Percentiles rank a stretch among this genome's conserved stretches.
Conservation (phyloP, 73 alveolate species). For the Paraurostyla sp. region DNA sequence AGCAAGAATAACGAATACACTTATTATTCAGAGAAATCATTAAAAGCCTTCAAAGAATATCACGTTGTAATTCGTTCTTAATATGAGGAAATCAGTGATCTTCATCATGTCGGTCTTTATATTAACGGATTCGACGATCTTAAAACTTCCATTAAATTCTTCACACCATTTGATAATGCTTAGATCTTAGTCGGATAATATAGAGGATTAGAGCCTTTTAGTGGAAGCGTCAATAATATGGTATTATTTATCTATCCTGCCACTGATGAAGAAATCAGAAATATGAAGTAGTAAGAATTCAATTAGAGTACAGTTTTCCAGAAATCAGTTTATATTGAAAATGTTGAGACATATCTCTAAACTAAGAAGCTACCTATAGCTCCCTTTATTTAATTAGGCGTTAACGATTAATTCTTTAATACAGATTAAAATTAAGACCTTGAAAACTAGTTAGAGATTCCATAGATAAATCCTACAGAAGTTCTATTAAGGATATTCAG, state of each 20-base stretch:
- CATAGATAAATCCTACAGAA: constrained; percentile 12
- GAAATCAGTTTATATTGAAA: constrained; percentile 23
- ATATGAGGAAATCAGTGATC: constrained; percentile 25
- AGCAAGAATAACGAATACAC: constrained; percentile 25
- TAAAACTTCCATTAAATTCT: constrained; percentile 28
- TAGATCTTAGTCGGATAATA: constrained; percentile 54
- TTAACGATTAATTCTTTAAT: constrained; percentile 38
- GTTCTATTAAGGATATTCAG: not conserved
- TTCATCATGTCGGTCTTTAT: constrained; percentile 43
- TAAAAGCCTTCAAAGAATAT: constrained; percentile 52
- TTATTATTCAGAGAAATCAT: constrained; percentile 62
- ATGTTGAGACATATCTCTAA: constrained; percentile 36
- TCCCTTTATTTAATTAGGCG: constrained; percentile 7
- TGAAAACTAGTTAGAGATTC: not conserved
- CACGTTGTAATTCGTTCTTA: constrained; percentile 47
- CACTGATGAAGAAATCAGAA: constrained; percentile 42
- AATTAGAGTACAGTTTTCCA: not conserved
- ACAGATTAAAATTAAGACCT: not conserved
- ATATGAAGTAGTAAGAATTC: not conserved
- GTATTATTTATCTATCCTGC: constrained; percentile 65
- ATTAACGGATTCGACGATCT: constrained; percentile 65
- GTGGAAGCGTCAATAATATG: constrained; percentile 56
- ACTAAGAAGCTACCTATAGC: constrained; percentile 30
- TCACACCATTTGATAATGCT: constrained; percentile 55
- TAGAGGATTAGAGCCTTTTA: constrained; percentile 21